Base-by-base conservation (phyloP, 306 rosid genomes). In the Hippophae gyantsensis region DNA sequence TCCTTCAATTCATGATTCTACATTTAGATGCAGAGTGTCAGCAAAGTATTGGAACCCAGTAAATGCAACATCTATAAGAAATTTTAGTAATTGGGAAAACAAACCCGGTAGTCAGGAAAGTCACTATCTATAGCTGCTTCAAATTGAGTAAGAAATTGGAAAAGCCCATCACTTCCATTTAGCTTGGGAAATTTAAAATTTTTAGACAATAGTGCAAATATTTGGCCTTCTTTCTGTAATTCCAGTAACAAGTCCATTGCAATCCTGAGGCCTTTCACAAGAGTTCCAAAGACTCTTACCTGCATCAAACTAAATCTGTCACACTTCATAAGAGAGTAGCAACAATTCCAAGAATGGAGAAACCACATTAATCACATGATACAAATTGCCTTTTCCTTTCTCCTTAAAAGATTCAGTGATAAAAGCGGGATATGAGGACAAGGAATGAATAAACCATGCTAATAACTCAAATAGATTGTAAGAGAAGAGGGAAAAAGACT, bases 101-200 rank as follows among this genome's bases (percentile, higher is more conserved):
- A 32, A 18, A 87, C 98, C 94, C 76, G 92, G 78, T 79, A 90
- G 59, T 80, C 76, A 26, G 94, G 89, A 63, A 87, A 90, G 72
- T 90, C 96, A 48, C 96, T 87, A 9, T 81, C 92, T 61, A 90
- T 61, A 67, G 96, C 93, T 57, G 96, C 98, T 80, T 85, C 98
- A 79, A 90, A 83, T 73, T 90, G 98, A 55, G 80, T 42, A 65
- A 87, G 95, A 73, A 83, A 85, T 66, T 87, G 81, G 69, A 79
- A 84, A 1, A 90, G 96, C 64, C 96, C 98, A 9, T 73, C 64
- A 69, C 70, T 65, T 64, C 92, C 80, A 40, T 62, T 72, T 60
- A 90, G 75, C 69, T 7, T 27, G 62, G 92, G 96, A 74, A 85
- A 67, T 75, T 73, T 85, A 63, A 73, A 79, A 58, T 81, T 74